phyloP scores from a whole-genome alignment of 2,329 filamentous ascomycete species.

The Fusarium haematococcum region DNA sequence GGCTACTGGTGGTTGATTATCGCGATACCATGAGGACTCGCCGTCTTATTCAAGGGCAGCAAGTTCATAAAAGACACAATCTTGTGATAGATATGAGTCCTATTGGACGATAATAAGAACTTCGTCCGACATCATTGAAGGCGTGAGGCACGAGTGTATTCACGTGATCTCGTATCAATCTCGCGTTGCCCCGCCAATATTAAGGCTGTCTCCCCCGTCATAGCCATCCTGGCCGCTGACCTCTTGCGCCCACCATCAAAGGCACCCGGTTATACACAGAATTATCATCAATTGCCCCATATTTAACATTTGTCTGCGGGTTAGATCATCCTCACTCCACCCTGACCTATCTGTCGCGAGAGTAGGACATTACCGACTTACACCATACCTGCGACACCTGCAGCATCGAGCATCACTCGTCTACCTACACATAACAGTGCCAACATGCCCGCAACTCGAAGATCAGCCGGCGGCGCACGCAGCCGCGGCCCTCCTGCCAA shows the following conservation, averaged over 20 bases:
- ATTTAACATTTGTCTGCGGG: not conserved
- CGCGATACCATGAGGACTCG: not conserved
- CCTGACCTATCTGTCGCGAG: not conserved
- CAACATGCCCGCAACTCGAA: conserved; percentile 63
- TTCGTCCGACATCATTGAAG: not conserved
- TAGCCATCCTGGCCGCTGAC: conserved; percentile 27
- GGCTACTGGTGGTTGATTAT: conserved; percentile 62
- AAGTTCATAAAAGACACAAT: not conserved
- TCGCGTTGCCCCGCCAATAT: conserved; percentile 69
- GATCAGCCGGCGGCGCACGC: conserved; percentile 57
- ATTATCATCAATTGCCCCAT: conserved; percentile 14
- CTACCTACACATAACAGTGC: conserved; percentile 1
- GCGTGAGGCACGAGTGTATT: conserved; percentile 15
- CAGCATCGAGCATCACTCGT: conserved; percentile 5
- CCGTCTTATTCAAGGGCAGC: not conserved
- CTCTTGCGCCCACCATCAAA: conserved; percentile 15
- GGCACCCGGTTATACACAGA: not conserved
- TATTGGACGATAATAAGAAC: not conserved
- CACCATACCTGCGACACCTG: conserved; percentile 1
- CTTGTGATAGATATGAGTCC: not conserved
- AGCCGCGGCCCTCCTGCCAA: conserved; percentile 53
- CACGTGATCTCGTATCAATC: conserved; percentile 63
- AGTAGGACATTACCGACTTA: not conserved
- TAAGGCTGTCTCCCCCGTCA: conserved; percentile 38
- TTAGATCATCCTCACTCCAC: not conserved